A percentile compares a stretch with the other conserved stretches of the same genome.
Conservation (phyloP, 768 basidiomycete genomes). For the Phylloporus sp. region DNA sequence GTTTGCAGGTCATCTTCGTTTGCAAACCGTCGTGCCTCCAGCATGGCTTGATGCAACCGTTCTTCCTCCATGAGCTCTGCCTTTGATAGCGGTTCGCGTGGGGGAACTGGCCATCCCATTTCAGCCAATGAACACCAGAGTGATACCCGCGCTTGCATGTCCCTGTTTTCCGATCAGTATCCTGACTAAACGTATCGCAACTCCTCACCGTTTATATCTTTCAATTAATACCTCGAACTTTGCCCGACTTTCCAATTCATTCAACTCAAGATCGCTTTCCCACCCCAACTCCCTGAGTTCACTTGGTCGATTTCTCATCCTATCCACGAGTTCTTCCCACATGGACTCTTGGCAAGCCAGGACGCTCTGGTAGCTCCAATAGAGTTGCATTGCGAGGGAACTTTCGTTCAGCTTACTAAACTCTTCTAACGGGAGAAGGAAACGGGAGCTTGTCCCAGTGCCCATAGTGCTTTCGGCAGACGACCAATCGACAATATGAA, state of each 20-base stretch:
- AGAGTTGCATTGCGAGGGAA: conserved; percentile 68
- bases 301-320: conserved; percentile 52
- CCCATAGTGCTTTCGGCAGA: conserved; percentile 41
- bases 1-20: conserved; percentile 49
- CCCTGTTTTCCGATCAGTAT: conserved; percentile 35
- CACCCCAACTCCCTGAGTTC: conserved; percentile 60
- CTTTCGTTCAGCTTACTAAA: conserved; percentile 50
- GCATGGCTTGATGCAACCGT: conserved; percentile 55
- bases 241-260: conserved; percentile 50
- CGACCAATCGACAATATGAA: conserved; percentile 46
- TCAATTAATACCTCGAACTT: conserved; percentile 60
- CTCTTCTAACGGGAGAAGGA: conserved; percentile 39
- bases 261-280: conserved; percentile 64
- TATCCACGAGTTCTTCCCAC: conserved; percentile 71
- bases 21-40: conserved; percentile 52
- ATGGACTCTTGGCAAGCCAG: conserved; percentile 69
- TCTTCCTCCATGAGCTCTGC: conserved; percentile 69
- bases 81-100: conserved; percentile 60
- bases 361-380: conserved; percentile 57
- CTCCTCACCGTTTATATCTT: conserved; percentile 46
- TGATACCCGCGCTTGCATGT: conserved; percentile 62
- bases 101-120: conserved; percentile 56
- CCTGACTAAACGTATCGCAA: not conserved
- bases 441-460: conserved; percentile 28
- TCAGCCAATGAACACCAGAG: conserved; percentile 61